Percentiles rank a stretch among this genome's conserved stretches.
Conservation (phyloP, 306 rosid species). For the Adenanthera pavonina region DNA sequence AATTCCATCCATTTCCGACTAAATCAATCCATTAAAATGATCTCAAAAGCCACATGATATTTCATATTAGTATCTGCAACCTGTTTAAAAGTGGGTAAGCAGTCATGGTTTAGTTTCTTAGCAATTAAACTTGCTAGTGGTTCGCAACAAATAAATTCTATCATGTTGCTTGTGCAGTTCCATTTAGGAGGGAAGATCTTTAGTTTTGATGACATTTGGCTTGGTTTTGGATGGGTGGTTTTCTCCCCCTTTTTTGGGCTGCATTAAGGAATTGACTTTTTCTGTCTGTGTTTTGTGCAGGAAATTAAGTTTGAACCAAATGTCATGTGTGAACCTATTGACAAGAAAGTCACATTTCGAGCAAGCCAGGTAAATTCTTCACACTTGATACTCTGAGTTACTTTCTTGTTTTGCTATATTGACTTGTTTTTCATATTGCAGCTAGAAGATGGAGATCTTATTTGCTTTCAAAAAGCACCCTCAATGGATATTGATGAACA, state of each 20-base stretch:
- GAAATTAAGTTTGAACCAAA: slow-evolving; percentile 96
- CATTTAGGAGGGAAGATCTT: slow-evolving; percentile 1
- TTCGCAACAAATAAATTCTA: slow-evolving; percentile 24
- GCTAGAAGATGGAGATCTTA: slow-evolving; percentile 97
- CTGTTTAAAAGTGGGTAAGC: not conserved
- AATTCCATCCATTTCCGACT: not conserved
- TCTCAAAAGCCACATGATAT: not conserved
- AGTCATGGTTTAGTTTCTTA: slow-evolving; percentile 3
- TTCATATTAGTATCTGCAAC: not conserved
- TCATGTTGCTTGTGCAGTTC: slow-evolving; percentile 12
- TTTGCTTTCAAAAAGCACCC: slow-evolving; percentile 84
- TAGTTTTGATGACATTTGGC: slow-evolving; percentile 7
- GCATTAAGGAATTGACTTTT: slow-evolving; percentile 27
- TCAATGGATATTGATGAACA: not conserved
- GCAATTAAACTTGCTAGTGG: slow-evolving; percentile 13
- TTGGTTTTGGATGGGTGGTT: not conserved
- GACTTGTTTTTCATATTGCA: slow-evolving; percentile 41
- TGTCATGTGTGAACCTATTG: slow-evolving; percentile 97
- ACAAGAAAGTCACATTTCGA: slow-evolving; percentile 83
- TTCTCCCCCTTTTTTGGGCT: not conserved
- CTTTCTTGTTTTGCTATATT: slow-evolving; percentile 24
- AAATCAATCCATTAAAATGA: not conserved
- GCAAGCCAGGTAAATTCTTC: slow-evolving; percentile 76
- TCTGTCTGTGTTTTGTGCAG: slow-evolving; percentile 47
- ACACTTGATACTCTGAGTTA: not conserved